Conservation (phyloP, 495 filamentous ascomycete genomes). For the Talaromyces proteolyticus region DNA sequence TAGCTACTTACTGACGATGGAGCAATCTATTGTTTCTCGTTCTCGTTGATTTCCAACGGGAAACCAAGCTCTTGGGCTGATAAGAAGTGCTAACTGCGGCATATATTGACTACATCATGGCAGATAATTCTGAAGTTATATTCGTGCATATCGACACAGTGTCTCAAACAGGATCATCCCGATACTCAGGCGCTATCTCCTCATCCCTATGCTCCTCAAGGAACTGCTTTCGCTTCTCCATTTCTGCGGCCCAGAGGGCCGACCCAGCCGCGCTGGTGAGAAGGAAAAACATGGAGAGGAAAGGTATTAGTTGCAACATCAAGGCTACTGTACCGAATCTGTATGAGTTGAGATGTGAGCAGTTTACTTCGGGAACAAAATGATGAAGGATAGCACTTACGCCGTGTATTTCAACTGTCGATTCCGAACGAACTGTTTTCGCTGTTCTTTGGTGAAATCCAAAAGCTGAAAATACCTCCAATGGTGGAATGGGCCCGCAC, state of each 20-base stretch:
- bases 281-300: conserved; percentile 61
- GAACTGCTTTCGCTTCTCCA: conserved; percentile 43
- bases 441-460: conserved; percentile 50
- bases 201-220: conserved; percentile 18
- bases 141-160: conserved; percentile 14
- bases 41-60: too few species aligned
- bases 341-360: neutral
- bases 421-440: conserved; percentile 45
- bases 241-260: conserved; percentile 55
- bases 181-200: conserved; percentile 12
- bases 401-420: conserved; percentile 57
- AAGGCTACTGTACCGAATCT: conserved; percentile 59
- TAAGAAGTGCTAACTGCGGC: too few species aligned
- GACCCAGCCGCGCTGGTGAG: conserved; percentile 59
- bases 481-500: conserved; percentile 60
- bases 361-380: neutral
- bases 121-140: too few species aligned
- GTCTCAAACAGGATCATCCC: conserved; percentile 24
- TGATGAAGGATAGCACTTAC: conserved; percentile 33
- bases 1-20: too few species aligned
- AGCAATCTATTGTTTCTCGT: too few species aligned
- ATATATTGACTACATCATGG: too few species aligned
- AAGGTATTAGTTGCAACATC: conserved; percentile 55
- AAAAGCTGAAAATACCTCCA: conserved; percentile 60
- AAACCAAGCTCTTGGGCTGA: too few species aligned